Evolutionary conservation across 1,284 basidiomycete species (phyloP).

Genomic region (Omphalotus olearius): DNA sequence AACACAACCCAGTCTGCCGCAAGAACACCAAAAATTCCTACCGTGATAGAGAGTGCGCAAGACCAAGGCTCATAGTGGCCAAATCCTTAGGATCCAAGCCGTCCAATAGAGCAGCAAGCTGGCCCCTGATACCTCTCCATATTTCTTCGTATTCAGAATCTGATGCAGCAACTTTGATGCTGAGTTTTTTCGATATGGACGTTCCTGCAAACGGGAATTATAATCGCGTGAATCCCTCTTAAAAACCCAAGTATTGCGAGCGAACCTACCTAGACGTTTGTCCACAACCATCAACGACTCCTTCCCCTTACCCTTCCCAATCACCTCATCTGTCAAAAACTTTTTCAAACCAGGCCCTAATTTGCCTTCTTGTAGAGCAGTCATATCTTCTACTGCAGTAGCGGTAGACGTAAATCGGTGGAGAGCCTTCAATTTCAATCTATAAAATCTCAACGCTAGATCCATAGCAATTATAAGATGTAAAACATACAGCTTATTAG

Average conservation of each 20-base stretch:
- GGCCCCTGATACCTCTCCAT: conserved; percentile 93
- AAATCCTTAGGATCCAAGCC: conserved; percentile 94
- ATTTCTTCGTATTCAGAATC: conserved; percentile 63
- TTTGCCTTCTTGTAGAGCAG: conserved; percentile 90
- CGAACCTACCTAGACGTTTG: conserved; percentile 78
- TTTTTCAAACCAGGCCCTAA: conserved; percentile 91
- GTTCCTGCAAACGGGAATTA: conserved; percentile 45
- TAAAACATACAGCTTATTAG: conserved; percentile 81
- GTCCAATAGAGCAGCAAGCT: conserved; percentile 84
- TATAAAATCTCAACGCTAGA: conserved; percentile 25
- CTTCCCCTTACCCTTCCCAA: conserved; percentile 86
- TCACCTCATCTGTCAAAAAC: conserved; percentile 86
- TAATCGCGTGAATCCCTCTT: background rate
- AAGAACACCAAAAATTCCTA: conserved; percentile 25
- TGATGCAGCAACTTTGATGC: conserved; percentile 74
- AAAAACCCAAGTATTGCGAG: conserved; percentile 6
- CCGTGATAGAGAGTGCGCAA: conserved; percentile 94
- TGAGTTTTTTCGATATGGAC: conserved; percentile 91
- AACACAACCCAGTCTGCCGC: background rate
- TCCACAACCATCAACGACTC: conserved; percentile 89
- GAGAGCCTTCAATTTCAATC: conserved; percentile 90
- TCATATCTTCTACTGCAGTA: conserved; percentile 97
- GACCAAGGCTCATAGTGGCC: conserved; percentile 96
- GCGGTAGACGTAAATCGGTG: conserved; percentile 97
- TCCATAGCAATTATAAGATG: background rate